Evolutionary conservation across 164 flowering plant genomes (phyloP).

Genomic region (Annona cherimola): DNA sequence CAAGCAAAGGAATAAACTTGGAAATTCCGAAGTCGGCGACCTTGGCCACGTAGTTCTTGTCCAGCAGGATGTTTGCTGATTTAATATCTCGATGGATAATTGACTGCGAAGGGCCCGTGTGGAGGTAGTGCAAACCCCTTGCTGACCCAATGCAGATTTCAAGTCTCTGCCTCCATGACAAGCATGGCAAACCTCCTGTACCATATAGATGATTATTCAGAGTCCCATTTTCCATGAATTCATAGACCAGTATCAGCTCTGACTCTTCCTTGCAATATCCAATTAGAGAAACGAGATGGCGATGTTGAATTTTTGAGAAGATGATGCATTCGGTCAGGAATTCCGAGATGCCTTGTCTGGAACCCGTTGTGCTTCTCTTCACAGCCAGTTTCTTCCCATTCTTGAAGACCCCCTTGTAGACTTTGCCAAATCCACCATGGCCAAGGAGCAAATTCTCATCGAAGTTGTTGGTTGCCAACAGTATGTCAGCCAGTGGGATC

Average conservation of each 20-base stretch:
- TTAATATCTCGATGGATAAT: constrained; percentile 24
- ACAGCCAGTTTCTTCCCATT: background rate
- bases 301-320: constrained; percentile 25
- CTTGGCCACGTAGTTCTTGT: constrained; percentile 18
- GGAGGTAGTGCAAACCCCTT: constrained; percentile 26
- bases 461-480: background rate
- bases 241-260: constrained; percentile 23
- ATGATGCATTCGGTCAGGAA: constrained; percentile 1
- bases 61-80: constrained; percentile 22
- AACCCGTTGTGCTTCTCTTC: background rate
- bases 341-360: background rate
- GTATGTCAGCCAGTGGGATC: background rate
- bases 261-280: constrained; percentile 7
- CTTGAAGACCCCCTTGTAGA: background rate
- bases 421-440: background rate
- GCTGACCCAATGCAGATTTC: constrained; percentile 28
- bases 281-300: constrained; percentile 10
- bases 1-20: background rate
- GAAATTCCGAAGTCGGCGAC: constrained; percentile 28
- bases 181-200: constrained; percentile 21
- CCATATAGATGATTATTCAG: constrained; percentile 16
- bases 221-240: constrained; percentile 19
- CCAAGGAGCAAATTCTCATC: background rate
- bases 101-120: constrained; percentile 22
- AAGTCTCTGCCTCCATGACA: constrained; percentile 29